Conservation (phyloP, 441 rosid species). For the Lepidium campestre region DNA sequence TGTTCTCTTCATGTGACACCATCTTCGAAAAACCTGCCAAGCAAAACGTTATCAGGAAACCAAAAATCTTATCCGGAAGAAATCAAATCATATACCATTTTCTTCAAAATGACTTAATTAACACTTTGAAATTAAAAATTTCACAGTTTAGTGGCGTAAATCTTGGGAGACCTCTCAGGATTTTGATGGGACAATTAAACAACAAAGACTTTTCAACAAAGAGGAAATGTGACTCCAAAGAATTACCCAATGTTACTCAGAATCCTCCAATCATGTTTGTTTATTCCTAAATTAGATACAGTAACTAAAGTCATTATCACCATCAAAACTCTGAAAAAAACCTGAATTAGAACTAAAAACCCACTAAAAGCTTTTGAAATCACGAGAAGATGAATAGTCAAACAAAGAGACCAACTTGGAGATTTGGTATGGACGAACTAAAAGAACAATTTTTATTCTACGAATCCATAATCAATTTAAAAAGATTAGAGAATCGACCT, state of each 20-base stretch:
- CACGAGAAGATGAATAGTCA: conserved; percentile 1
- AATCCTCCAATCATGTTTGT: conserved; percentile 3
- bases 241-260: conserved; percentile 10
- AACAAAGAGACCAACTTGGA: conserved; percentile 3
- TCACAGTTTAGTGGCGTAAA: conserved; percentile 12
- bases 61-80: conserved; percentile 13
- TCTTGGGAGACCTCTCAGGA: conserved; percentile 3
- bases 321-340: background rate
- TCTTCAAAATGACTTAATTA: background rate
- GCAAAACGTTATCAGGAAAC: background rate
- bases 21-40: conserved; percentile 14
- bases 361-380: background rate
- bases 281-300: background rate
- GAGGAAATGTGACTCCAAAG: conserved; percentile 20
- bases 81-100: background rate
- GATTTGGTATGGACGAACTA: background rate
- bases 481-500: background rate
- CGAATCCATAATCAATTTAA: background rate
- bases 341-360: conserved; percentile 3
- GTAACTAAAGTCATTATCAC: conserved; percentile 14
- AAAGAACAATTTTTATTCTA: background rate
- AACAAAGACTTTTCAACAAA: conserved; percentile 28
- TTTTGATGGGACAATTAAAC: conserved; percentile 11
- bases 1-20: conserved; percentile 50
- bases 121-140: background rate